A percentile compares a stretch with the other conserved stretches of the same genome.
Evolutionary conservation across 2,329 filamentous ascomycete species (phyloP).

Genomic region (Escovopsis sp.): DNA sequence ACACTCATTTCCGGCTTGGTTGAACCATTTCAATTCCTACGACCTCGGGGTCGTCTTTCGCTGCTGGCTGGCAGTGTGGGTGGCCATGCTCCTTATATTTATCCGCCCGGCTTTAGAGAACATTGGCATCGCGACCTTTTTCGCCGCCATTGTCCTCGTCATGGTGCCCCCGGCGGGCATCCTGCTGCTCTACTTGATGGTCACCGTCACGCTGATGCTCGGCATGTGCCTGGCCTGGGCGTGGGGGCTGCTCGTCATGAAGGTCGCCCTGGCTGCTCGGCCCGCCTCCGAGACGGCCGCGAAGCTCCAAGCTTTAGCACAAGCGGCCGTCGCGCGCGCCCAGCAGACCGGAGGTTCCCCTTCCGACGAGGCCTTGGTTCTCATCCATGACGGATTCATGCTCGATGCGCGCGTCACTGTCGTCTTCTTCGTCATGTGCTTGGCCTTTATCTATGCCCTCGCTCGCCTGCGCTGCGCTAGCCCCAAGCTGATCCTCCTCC

Average conservation of each 20-base stretch:
- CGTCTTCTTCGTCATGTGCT: constrained; percentile 22
- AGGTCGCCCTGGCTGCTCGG: constrained; percentile 29
- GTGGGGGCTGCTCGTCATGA: constrained; percentile 34
- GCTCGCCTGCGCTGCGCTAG: constrained; percentile 29
- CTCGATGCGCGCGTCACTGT: constrained; percentile 30
- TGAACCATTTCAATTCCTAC: constrained; percentile 30
- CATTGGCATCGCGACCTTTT: constrained; percentile 31
- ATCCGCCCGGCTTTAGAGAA: constrained; percentile 25
- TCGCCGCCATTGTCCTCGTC: constrained; percentile 26
- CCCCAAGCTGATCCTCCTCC: constrained; percentile 28
- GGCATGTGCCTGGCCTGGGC: constrained; percentile 34
- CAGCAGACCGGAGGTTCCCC: constrained; percentile 11
- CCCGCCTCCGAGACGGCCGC: constrained; percentile 23
- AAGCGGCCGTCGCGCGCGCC: constrained; percentile 20
- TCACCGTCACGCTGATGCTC: constrained; percentile 25
- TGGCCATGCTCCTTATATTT: constrained; percentile 29
- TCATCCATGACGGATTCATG: constrained; percentile 30
- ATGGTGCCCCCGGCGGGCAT: constrained; percentile 31
- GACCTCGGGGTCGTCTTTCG: constrained; percentile 32
- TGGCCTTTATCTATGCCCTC: constrained; percentile 28
- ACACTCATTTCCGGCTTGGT: constrained; percentile 15
- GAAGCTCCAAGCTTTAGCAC: constrained; percentile 18
- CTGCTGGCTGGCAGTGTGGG: constrained; percentile 31
- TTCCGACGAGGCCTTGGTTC: constrained; percentile 16
- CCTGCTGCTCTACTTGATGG: constrained; percentile 30